Conservation (phyloP, 2,329 filamentous ascomycete species). For the Tolypocladium tundrense region DNA sequence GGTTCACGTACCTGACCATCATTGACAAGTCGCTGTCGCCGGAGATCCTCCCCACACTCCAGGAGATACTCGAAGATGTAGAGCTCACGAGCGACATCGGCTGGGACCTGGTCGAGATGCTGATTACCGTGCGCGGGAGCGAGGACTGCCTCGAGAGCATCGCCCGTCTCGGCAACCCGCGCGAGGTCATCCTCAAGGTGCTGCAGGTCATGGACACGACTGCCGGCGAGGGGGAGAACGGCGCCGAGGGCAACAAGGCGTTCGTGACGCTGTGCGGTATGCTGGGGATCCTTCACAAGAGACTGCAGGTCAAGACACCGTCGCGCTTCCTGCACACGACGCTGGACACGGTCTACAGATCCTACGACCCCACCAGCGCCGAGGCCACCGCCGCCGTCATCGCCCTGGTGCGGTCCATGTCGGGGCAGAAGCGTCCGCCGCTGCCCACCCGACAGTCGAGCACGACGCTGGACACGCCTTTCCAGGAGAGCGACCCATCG, state of each 20-base stretch:
- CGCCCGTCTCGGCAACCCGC: constrained; percentile 66
- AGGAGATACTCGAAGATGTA: constrained; percentile 58
- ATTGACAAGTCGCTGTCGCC: constrained; percentile 62
- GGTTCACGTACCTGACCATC: constrained; percentile 69
- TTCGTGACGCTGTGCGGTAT: constrained; percentile 63
- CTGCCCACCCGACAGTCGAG: constrained; percentile 50
- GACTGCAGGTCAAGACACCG: constrained; percentile 68
- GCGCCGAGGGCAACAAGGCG: constrained; percentile 30
- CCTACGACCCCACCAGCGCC: constrained; percentile 52
- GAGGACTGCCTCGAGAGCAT: constrained; percentile 64
- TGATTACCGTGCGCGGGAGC: constrained; percentile 58
- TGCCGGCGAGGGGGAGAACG: constrained; percentile 25
- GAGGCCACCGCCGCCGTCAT: constrained; percentile 62
- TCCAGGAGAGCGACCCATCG: constrained; percentile 41
- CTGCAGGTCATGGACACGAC: constrained; percentile 58
- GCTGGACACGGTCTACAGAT: constrained; percentile 59
- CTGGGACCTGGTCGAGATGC: constrained; percentile 72
- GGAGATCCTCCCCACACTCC: constrained; percentile 55
- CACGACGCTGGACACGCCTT: constrained; percentile 42
- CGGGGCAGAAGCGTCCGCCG: constrained; percentile 54
- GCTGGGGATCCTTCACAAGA: constrained; percentile 60
- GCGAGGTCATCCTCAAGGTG: constrained; percentile 73
- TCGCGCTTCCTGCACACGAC: constrained; percentile 70
- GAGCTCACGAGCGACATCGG: constrained; percentile 66
- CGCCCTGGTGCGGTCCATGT: constrained; percentile 59